Evolutionary conservation across 78 protist genomes (phyloP), one percentile per base, ranked within the genome.

Genomic region (Polysphondylium violaceum): DNA sequence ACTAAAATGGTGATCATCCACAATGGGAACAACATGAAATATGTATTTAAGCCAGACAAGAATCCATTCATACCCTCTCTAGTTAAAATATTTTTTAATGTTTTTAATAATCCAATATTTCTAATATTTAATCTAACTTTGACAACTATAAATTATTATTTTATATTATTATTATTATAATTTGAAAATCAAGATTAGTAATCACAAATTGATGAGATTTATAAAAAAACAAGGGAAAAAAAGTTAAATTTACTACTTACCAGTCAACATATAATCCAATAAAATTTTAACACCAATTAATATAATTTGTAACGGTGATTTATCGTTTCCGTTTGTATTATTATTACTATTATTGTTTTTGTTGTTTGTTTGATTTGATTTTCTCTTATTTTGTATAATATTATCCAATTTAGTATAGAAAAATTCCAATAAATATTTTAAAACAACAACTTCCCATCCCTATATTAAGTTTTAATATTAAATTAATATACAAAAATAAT

Each of bases 61-160:
- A 81, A 81, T 55, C 77, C 77, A 29, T n/a, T 50, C 23, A 81
- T 67, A n/a, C 89, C 89, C 35, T 68, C 56, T 68, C 67, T 67
- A 51, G 56, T 44, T 2, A 65, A 38, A 25, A 81, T 81, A 38
- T 72, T 68, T 36, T 6, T 44, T 9, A 81, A n/a, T 35, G 89
- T 81, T 31, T 81, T 81, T 25, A 81, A 55, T 35, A 81, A 81
- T 67, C 89, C 89, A 17, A 68, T 68, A 68, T 81, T 81, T 68
- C 89, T 81, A 81, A 81, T 81, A 68, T 81, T 81, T 40, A 81
- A 55, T 56, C 89, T 81, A 55, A 81, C 89, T 41, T 81, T 81
- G 31, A 81, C 23, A 67, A 81, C 89, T 81, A 35, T 9, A 4
- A 56, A 19, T 21, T 21, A 58, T n/a, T 50, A 73, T 25, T 6